Evolutionary conservation across 2,329 filamentous ascomycete genomes (phyloP).

Genomic region (Pestalotiopsis sp.): DNA sequence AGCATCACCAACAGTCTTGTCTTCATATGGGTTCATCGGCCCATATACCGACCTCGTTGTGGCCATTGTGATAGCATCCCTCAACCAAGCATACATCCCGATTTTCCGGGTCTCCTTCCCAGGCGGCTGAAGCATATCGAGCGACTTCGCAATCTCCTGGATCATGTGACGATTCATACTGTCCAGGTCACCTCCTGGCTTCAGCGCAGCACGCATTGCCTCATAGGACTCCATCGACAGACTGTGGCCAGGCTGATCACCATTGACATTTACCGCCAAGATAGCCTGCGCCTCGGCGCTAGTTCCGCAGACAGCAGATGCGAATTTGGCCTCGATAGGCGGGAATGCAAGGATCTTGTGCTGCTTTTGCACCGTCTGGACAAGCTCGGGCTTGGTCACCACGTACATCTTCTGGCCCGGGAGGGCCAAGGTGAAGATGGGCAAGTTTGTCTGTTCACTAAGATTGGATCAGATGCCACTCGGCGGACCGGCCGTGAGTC

Average conservation of each 20-base stretch:
- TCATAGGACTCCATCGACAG: neutral
- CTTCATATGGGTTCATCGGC: conserved; percentile 35
- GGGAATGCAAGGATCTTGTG: conserved; percentile 39
- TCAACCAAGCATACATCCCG: conserved; percentile 42
- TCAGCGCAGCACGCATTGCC: neutral
- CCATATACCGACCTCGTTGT: conserved; percentile 45
- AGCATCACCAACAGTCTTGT: conserved; percentile 35
- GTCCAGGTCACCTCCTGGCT: neutral
- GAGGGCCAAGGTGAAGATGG: conserved; percentile 44
- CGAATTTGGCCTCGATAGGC: conserved; percentile 38
- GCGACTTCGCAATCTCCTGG: neutral
- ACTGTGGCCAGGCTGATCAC: conserved; percentile 33
- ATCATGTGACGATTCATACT: neutral
- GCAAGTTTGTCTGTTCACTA: conserved; percentile 21
- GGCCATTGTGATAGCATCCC: conserved; percentile 41
- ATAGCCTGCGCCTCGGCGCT: conserved; percentile 34
- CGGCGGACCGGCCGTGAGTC: neutral
- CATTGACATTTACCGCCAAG: conserved; percentile 32
- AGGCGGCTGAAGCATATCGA: neutral
- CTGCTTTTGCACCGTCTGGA: conserved; percentile 41
- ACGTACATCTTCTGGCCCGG: conserved; percentile 45
- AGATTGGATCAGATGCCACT: neutral
- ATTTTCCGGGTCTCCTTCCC: neutral
- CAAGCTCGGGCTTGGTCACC: conserved; percentile 38
- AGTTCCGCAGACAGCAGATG: conserved; percentile 30